These are phyloP conservation scores for Caryopteris hybrid DNA, from an alignment of 305 asterid genomes.

Conservation along the genomic window DNA sequence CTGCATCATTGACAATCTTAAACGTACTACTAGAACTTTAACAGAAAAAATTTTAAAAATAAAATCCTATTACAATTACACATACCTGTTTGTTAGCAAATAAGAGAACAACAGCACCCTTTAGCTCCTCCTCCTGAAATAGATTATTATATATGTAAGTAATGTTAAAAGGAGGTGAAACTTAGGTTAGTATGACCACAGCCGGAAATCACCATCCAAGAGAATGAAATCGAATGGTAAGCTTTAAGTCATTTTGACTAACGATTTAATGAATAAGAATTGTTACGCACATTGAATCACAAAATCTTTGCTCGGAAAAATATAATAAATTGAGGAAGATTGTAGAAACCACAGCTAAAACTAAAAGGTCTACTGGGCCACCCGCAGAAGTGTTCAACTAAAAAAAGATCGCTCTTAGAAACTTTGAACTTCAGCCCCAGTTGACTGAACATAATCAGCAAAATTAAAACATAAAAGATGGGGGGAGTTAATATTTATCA, in stretches of 20 bases:
- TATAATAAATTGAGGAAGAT: neutral
- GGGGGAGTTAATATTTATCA: no score
- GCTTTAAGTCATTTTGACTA: neutral
- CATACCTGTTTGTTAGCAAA: slow-evolving; percentile 40
- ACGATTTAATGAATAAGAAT: neutral
- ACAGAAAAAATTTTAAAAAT: neutral
- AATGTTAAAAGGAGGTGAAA: neutral
- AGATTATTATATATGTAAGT: slow-evolving; percentile 1
- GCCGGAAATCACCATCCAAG: neutral
- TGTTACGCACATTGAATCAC: neutral
- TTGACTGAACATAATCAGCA: neutral
- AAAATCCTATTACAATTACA: neutral
- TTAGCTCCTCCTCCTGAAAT: slow-evolving; percentile 43
- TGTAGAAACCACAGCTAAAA: neutral
- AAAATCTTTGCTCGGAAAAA: neutral
- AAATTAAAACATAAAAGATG: no score
- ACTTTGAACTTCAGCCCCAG: neutral
- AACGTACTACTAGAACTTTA: neutral
- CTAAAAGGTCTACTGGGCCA: no score
- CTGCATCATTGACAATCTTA: neutral
- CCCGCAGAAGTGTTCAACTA: neutral
- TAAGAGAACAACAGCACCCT: slow-evolving; percentile 39
- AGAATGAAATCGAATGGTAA: slow-evolving; percentile 7
- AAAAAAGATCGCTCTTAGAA: neutral
- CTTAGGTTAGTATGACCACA: neutral